Conservation (phyloP, 257 asterid genomes). For the Verbena officinalis region DNA sequence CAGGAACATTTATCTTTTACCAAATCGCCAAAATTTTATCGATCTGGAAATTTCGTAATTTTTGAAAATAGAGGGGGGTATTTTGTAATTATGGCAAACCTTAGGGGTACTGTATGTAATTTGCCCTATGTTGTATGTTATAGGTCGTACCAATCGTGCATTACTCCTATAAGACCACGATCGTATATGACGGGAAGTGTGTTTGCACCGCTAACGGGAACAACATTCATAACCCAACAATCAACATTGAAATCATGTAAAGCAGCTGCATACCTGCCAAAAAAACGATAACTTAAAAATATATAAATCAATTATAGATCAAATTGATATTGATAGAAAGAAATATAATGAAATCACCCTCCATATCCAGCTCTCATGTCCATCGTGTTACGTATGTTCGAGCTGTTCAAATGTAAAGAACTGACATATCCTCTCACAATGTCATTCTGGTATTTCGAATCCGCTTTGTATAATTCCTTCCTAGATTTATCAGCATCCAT, state of each 20-base stretch:
- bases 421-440: constrained; percentile 50
- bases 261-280: constrained; percentile 65
- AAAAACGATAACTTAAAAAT: background rate
- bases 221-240: constrained; percentile 78
- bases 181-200: constrained; percentile 64
- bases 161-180: constrained; percentile 67
- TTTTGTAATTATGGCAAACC: no score
- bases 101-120: no score
- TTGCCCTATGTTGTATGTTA: no score
- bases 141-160: constrained; percentile 74
- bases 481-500: constrained; percentile 68
- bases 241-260: constrained; percentile 47
- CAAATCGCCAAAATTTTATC: no score
- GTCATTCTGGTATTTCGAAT: constrained; percentile 52
- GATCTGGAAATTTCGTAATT: no score
- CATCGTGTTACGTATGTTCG: constrained; percentile 54
- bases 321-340: background rate
- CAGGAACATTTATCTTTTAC: no score
- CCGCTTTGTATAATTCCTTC: constrained; percentile 66
- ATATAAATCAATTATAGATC: background rate
- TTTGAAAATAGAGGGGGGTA: no score
- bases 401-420: constrained; percentile 45
- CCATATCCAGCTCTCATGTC: constrained; percentile 79
- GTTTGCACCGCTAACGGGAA: constrained; percentile 55
- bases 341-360: constrained; percentile 43